Base-by-base conservation (phyloP, 495 filamentous ascomycete genomes). In the Cudoniella acicularis region DNA sequence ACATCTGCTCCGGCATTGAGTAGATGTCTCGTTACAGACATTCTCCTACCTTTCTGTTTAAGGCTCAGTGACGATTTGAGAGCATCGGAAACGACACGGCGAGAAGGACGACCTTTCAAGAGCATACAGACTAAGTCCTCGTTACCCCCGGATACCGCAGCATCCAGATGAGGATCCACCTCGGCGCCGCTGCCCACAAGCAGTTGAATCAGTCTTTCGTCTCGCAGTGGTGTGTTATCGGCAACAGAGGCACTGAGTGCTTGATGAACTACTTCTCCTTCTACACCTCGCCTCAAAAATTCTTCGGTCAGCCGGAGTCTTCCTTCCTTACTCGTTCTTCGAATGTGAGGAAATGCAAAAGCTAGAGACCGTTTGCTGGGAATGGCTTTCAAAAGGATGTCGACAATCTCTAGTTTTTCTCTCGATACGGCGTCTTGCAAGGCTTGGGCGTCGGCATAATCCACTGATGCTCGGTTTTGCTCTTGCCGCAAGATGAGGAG, bases 1-100 rank as follows among this genome's bases (percentile, higher is more conserved):
- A 64, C 57, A 56, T 64, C 57, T 4, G 62, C 57, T 10, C 57
- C 57, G 36, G 59, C 54, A 0, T 49, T 26, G 51, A 64, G 53
- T 18, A 64, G 43, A 8, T 9, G 6, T 13, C 4, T 36, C 6
- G 30, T 36, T 6, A 36, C 6, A 36, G 30, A 36, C 30, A 36
- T 36, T 36, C 30, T 36, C 30, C 30, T 36, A 4, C 6, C 30
- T 13, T 4, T 4, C 6, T 36, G 6, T 36, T 13, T 36, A 6
- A 36, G 30, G 30, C 13, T 36, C 30, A 36, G 13, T 36, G 30
- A 36, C 30, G 30, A 4, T 47, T 47, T 6, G n/a, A 47, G 43
- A 47, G 43, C 43, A 17, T 21, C 8, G 4, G 43, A 47, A 6
- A 21, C 20, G 8, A 47, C 43, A 17, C 17, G 16, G 8, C 4